A percentile compares a stretch with the other conserved stretches of the same genome.
phyloP scores from a whole-genome alignment of 1,139 yeast species.

The Taphrina communis region DNA sequence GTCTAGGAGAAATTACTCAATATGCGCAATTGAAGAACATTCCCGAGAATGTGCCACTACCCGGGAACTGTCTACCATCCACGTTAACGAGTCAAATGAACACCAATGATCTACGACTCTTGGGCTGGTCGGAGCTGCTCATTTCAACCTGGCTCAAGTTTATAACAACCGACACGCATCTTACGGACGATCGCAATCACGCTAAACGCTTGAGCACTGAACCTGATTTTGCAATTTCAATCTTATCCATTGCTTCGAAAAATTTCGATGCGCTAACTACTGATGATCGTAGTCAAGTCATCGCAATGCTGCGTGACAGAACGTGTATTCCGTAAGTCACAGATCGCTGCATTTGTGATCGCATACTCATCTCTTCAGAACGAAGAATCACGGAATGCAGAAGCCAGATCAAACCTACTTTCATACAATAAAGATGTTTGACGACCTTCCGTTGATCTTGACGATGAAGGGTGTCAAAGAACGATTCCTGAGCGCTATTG shows the following conservation, averaged over 20 bases:
- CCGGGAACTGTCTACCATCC: conserved; percentile 50
- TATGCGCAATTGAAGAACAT: conserved; percentile 48
- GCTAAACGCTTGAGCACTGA: conserved; percentile 47
- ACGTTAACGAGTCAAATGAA: conserved; percentile 46
- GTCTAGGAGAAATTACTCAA: conserved; percentile 45
- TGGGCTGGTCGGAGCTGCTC: conserved; percentile 50
- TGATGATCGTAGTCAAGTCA: conserved; percentile 44
- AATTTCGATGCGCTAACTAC: conserved; percentile 48
- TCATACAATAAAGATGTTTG: conserved; percentile 51
- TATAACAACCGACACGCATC: conserved; percentile 43
- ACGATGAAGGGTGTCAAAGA: conserved; percentile 48
- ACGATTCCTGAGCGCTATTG: conserved; percentile 50
- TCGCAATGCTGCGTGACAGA: conserved; percentile 46
- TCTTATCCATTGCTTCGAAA: conserved; percentile 48
- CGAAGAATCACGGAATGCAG: conserved; percentile 53
- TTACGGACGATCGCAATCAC: not conserved
- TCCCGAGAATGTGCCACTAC: conserved; percentile 50
- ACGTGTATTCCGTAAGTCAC: conserved; percentile 51
- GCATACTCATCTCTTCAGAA: not conserved
- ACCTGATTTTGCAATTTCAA: conserved; percentile 49
- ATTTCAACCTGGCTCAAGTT: conserved; percentile 50
- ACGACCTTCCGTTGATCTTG: conserved; percentile 53
- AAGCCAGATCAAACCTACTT: conserved; percentile 52
- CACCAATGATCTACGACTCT: conserved; percentile 45
- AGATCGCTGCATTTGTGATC: not conserved